A percentile compares a stretch with the other conserved stretches of the same genome.
Conservation (phyloP, 2,329 filamentous ascomycete species). For the Fusarium aywerte region DNA sequence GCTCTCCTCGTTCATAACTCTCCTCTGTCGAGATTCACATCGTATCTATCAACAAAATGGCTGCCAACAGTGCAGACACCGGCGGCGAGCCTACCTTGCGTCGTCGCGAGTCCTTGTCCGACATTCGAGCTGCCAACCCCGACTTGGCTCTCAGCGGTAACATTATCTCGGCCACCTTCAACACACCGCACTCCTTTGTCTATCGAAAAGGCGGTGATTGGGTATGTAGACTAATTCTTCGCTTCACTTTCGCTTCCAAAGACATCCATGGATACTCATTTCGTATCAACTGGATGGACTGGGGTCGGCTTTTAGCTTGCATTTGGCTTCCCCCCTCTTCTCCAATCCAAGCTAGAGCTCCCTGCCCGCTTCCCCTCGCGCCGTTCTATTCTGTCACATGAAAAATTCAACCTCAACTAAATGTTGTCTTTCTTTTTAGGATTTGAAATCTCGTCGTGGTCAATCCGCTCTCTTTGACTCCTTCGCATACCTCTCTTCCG, state of each 20-base stretch:
- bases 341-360: constrained; percentile 32
- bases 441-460: constrained; percentile 80
- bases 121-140: constrained; percentile 66
- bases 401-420: constrained; percentile 31
- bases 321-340: constrained; percentile 33
- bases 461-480: constrained; percentile 94
- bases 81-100: constrained; percentile 50
- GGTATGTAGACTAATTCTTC: constrained; percentile 57
- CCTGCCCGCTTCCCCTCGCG: constrained; percentile 27
- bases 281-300: constrained; percentile 25
- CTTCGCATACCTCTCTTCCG: constrained; percentile 87
- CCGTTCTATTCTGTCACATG: constrained; percentile 16
- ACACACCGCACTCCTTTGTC: constrained; percentile 68
- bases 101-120: constrained; percentile 63
- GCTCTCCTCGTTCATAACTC: background rate
- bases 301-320: constrained; percentile 28
- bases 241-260: constrained; percentile 20
- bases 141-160: constrained; percentile 70
- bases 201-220: constrained; percentile 70
- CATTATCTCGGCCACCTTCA: constrained; percentile 74
- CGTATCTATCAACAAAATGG: constrained; percentile 18
- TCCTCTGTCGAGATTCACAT: constrained; percentile 4
- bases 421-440: constrained; percentile 58
- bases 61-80: constrained; percentile 20
- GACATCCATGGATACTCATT: constrained; percentile 8